Evolutionary conservation across 257 asterid genomes (phyloP).

Genomic region (Petunia axillaris): DNA sequence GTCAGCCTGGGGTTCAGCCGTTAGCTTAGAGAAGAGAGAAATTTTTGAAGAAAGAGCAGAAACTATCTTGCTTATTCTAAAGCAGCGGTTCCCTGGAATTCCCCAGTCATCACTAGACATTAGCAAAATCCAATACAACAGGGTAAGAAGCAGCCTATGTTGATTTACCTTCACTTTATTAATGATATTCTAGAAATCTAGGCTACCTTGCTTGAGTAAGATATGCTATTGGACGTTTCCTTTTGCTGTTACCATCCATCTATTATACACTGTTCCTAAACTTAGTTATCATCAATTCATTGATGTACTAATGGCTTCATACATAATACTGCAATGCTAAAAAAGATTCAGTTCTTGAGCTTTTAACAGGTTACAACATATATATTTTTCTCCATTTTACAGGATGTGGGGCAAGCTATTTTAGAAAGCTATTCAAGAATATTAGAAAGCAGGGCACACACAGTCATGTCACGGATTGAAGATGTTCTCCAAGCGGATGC

Average conservation of each 20-base stretch:
- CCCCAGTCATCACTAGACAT: slow-evolving; percentile 88
- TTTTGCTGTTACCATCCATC: not conserved
- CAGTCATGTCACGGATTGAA: slow-evolving; percentile 80
- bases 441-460: slow-evolving; percentile 78
- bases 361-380: not conserved
- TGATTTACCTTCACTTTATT: not conserved
- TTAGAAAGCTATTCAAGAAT: slow-evolving; percentile 93
- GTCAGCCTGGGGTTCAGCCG: slow-evolving; percentile 71
- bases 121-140: slow-evolving; percentile 75
- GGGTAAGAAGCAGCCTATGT: slow-evolving; percentile 44
- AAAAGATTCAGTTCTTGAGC: not conserved
- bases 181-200: not conserved
- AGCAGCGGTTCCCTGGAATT: slow-evolving; percentile 88
- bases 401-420: slow-evolving; percentile 94
- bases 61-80: slow-evolving; percentile 62
- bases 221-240: not conserved
- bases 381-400: slow-evolving; percentile 24
- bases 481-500: slow-evolving; percentile 79
- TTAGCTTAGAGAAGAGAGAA: slow-evolving; percentile 74
- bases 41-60: slow-evolving; percentile 75
- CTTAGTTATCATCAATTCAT: not conserved
- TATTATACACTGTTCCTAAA: not conserved
- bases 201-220: not conserved
- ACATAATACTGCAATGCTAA: not conserved
- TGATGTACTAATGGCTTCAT: slow-evolving; percentile 1